Evolutionary conservation across 306 rosid species (phyloP).

Genomic region (Vachellia pachyceras): DNA sequence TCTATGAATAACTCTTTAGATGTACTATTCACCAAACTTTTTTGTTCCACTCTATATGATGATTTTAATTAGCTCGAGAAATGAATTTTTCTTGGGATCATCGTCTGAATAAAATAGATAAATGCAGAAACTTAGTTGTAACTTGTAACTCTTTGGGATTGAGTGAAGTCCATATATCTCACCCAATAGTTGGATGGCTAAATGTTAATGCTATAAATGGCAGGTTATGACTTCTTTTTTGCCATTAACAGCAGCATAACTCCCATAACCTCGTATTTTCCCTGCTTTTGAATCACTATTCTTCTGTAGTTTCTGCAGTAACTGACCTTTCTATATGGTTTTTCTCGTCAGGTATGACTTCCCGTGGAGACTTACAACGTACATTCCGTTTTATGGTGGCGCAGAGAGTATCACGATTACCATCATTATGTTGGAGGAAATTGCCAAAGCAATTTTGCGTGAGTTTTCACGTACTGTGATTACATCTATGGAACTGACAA

Average conservation of each 20-base stretch:
- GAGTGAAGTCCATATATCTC: neutral
- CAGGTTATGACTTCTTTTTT: conserved; percentile 13
- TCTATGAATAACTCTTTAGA: neutral
- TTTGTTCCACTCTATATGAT: neutral
- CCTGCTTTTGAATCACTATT: neutral
- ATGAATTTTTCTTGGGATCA: conserved; percentile 16
- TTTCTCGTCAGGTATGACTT: conserved; percentile 73
- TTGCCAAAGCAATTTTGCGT: conserved; percentile 96
- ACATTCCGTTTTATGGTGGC: conserved; percentile 93
- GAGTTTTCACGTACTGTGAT: conserved; percentile 97
- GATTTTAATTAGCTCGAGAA: conserved; percentile 17
- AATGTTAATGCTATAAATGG: neutral
- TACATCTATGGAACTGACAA: conserved; percentile 96
- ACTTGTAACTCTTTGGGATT: conserved; percentile 12
- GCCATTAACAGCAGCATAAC: neutral
- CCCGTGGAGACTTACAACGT: conserved; percentile 82
- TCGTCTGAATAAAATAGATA: conserved; percentile 3
- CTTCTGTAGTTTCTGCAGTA: conserved; percentile 6
- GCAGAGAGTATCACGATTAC: conserved; percentile 94
- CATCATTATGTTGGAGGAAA: conserved; percentile 98
- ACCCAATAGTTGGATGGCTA: neutral
- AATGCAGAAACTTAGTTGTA: conserved; percentile 24
- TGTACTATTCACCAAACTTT: too few relatives aligned
- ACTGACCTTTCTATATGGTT: neutral
- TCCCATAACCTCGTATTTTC: neutral